A percentile compares a stretch with the other conserved stretches of the same genome.
phyloP scores from a whole-genome alignment of 768 basidiomycete species.

The Boletus tomentosulus region DNA sequence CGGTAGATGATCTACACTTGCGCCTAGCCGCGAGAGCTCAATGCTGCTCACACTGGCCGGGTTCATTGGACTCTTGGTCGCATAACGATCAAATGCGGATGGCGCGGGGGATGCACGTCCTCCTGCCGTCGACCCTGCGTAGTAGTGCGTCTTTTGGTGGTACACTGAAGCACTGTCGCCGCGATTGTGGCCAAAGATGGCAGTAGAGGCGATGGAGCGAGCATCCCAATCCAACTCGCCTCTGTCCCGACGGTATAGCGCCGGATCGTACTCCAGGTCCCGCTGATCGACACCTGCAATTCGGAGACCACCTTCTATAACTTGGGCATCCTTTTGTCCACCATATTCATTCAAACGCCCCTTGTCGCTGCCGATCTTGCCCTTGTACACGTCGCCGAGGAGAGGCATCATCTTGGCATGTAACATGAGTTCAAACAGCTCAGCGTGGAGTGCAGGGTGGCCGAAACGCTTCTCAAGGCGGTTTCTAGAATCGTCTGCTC shows the following conservation, averaged over 20 bases:
- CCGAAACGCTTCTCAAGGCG: constrained; percentile 90
- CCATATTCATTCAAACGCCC: constrained; percentile 75
- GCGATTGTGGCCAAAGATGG: constrained; percentile 40
- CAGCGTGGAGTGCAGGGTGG: constrained; percentile 84
- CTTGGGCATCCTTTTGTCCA: constrained; percentile 67
- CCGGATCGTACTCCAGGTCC: constrained; percentile 82
- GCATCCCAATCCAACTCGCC: constrained; percentile 89
- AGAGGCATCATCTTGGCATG: constrained; percentile 83
- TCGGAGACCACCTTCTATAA: constrained; percentile 74
- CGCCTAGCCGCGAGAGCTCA: constrained; percentile 57
- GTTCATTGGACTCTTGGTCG: constrained; percentile 43
- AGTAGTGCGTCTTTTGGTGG: constrained; percentile 40
- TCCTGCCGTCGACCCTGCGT: constrained; percentile 31
- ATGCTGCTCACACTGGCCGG: constrained; percentile 34
- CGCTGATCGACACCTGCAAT: constrained; percentile 79
- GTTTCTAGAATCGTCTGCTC: constrained; percentile 65
- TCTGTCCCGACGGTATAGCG: constrained; percentile 70
- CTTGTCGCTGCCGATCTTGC: constrained; percentile 60
- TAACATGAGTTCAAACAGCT: constrained; percentile 85
- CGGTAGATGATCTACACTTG: constrained; percentile 51
- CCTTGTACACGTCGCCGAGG: constrained; percentile 69
- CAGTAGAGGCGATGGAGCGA: constrained; percentile 64
- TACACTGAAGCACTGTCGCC: constrained; percentile 38
- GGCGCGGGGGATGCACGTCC: constrained; percentile 40
- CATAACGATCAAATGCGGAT: constrained; percentile 55